Base-by-base conservation (phyloP, 2,329 filamentous ascomycete species). In the Penicillium griseofulvum region DNA sequence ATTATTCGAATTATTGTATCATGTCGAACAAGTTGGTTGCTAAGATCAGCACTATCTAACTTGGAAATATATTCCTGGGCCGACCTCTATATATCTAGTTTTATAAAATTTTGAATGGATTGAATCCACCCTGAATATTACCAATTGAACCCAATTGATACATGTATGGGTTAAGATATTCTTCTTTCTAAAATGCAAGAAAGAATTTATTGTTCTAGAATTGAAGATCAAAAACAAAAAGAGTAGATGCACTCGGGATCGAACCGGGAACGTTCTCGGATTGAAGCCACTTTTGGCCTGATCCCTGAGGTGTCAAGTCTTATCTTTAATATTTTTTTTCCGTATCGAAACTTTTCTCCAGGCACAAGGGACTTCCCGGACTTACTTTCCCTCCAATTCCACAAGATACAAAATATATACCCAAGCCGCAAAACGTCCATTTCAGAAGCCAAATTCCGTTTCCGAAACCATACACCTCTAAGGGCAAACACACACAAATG, bases 401-500 rank as follows among this genome's bases (percentile, higher is more conserved):
- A 36, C 22, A 33, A 33, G 1, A 12, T 29, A 28, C 26, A 5
- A 28, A 1, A 9, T 16, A 33, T 12, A 45, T 22, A 8, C 16
- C 16, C 11, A n/a, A 12, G 31, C 3, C 9, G 17, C 22, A 22
- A 11, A 19, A 31, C 5, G 24, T 7, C n/a, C 7, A 31, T 31
- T 6, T 8, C 33, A 42, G 36, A 33, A 33, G 24, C 10, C 16
- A 17, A 36, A 49, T n/a, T 17, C 48, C 14, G 10, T 45, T 45
- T 9, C n/a, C 16, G 0, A 34, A 37, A 28, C 19, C 34, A 24
- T 16, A 42, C 48, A 42, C n/a, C 28, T 24, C 8, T 36, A 7
- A 49, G 36, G 31, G 37, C 36, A 42, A 44, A 49, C 46, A 36
- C 16, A 34, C 37, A 49, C n/a, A 44, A 45, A 97, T 97, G 92